Evolutionary conservation across 352 stramenopile species (phyloP), one percentile per base, ranked within the genome.

Genomic region (Pythium oligandrum): DNA sequence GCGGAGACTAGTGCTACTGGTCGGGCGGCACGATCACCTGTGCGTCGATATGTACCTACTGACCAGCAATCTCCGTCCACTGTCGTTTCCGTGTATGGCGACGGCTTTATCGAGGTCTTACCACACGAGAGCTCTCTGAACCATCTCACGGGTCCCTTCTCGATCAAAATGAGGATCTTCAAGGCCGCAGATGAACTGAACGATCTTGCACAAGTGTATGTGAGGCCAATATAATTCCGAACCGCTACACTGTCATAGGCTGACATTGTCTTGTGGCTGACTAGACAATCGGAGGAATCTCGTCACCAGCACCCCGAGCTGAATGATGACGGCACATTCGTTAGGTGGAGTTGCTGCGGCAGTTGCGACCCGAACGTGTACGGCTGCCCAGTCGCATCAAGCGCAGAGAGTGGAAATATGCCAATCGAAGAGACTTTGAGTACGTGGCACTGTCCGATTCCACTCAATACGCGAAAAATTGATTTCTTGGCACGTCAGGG

Each of bases 331-430:
- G 75, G 78, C 1, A 71, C 74, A 12, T 88, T 88, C 55, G 63
- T 86, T 3, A 62, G 78, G 0, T 88, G 75, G 78, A 65, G 69
- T 6, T 86, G 78, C 51, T 88, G 78, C 30, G 78, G 75, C 8
- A 79, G 67, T 55, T 83, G 67, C 0, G 62, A 81, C 33, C 63
- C 63, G 3, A 84, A 54, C 35, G 63, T 88, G 5, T 85, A 74
- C 34, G 78, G 78, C 5, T 88, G 78, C n/a, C 71, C 68, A 2
- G 59, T 70, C 10, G 48, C 59, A 2, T 58, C 53, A 7, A 33
- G 45, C 8, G 44, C 45, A 26, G 43, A 57, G 12, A n/a, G 12
- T 3, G 48, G 51, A 7, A 51, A 55, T 4, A 37, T 64, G 1
- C 30, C 39, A 2, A 44, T 64, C 17, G 46, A 56, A 30, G 57